Base-by-base conservation (phyloP, 352 stramenopile species). In the Phytophthora podocarpi region DNA sequence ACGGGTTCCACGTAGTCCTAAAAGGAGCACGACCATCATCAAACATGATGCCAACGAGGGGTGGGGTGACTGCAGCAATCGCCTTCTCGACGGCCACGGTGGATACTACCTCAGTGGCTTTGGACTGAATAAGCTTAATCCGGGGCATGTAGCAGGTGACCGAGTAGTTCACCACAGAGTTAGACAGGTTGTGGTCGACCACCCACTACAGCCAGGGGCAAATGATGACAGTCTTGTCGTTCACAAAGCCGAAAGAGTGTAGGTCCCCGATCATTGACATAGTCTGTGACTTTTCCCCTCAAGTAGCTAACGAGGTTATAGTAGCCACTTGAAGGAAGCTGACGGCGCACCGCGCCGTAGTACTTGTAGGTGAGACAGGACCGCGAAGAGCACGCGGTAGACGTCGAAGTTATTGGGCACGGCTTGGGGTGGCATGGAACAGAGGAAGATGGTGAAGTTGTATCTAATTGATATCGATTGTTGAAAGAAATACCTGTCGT, bases 381-480 rank as follows among this genome's bases (percentile, higher is more conserved):
- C 4, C 10, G 10, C 36, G 18, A 41, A 58, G 26, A 49, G 28
- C 12, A 31, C 27, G 16, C 50, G 28, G 37, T 13, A 50, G 8
- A 59, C 42, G 50, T 59, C 28, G 36, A 18, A 23, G 6, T 59
- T 50, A 16, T 41, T 58, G 49, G 49, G n/a, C n/a, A n/a, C n/a
- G n/a, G n/a, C n/a, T n/a, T n/a, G n/a, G n/a, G n/a, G n/a, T n/a
- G n/a, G n/a, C n/a, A n/a, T n/a, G n/a, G n/a, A n/a, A n/a, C n/a
- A n/a, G n/a, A n/a, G n/a, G n/a, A n/a, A n/a, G n/a, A n/a, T n/a
- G n/a, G n/a, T n/a, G n/a, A n/a, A n/a, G n/a, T n/a, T n/a, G n/a
- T n/a, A n/a, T n/a, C n/a, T n/a, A n/a, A n/a, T n/a, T n/a, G n/a
- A n/a, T n/a, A n/a, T n/a, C n/a, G n/a, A n/a, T n/a, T n/a, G n/a